Evolutionary conservation across 2,329 filamentous ascomycete genomes (phyloP).

Genomic region (Colletotrichum tanaceti): DNA sequence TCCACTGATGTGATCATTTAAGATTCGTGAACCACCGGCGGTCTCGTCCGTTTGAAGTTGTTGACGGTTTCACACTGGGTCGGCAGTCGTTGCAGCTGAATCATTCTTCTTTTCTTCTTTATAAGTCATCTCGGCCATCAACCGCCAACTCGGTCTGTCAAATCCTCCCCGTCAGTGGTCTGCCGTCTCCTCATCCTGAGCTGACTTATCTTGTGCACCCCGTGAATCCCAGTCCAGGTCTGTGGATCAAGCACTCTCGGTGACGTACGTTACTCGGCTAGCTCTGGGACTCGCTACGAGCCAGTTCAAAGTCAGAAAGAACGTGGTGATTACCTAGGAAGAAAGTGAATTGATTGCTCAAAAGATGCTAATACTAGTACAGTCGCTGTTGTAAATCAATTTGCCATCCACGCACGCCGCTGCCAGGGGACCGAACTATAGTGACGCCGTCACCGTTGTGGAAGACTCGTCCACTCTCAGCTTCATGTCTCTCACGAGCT

Average conservation of each 20-base stretch:
- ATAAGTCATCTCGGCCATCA: not conserved
- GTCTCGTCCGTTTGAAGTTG: constrained; percentile 6
- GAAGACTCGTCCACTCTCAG: constrained; percentile 44
- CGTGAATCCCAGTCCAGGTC: constrained; percentile 76
- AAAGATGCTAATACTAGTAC: constrained; percentile 20
- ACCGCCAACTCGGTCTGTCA: constrained; percentile 50
- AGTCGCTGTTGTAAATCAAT: constrained; percentile 24
- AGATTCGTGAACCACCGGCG: constrained; percentile 7
- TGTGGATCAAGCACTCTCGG: constrained; percentile 77
- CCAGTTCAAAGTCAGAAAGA: constrained; percentile 57
- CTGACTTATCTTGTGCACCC: constrained; percentile 78
- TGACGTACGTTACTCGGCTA: constrained; percentile 73
- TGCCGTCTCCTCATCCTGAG: constrained; percentile 69
- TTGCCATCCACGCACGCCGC: not conserved
- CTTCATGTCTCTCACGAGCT: constrained; percentile 54
- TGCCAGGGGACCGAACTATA: constrained; percentile 43
- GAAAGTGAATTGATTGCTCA: not conserved
- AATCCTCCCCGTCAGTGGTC: constrained; percentile 83
- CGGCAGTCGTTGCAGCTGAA: not conserved
- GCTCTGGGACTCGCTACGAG: constrained; percentile 66
- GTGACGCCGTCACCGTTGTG: constrained; percentile 49
- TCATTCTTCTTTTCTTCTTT: too few species aligned
- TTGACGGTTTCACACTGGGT: too few species aligned
- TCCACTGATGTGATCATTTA: constrained; percentile 2
- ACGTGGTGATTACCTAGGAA: constrained; percentile 37